Percentiles rank a stretch among this genome's conserved stretches.
These are phyloP conservation scores for Xylariales sp. DNA, from an alignment of 2,329 filamentous ascomycete genomes.

Conservation along the genomic window DNA sequence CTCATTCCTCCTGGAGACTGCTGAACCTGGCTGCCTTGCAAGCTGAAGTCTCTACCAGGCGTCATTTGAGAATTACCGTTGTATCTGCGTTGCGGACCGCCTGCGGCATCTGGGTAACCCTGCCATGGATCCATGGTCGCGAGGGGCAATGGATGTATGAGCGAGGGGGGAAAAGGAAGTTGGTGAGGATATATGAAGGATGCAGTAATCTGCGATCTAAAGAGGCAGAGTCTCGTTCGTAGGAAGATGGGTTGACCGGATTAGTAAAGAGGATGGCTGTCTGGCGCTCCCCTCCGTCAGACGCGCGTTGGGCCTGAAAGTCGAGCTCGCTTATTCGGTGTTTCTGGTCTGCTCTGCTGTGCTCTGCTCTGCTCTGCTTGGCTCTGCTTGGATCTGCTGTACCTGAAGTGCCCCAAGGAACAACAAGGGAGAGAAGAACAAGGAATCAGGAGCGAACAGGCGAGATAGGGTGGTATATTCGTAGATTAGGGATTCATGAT, in stretches of 20 bases:
- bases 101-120: constrained; percentile 60
- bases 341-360: too few species aligned
- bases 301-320: constrained; percentile 12
- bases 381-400: not conserved
- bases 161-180: constrained; percentile 1
- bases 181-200: not conserved
- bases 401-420: not conserved
- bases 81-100: constrained; percentile 57
- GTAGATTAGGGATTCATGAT: constrained; percentile 10
- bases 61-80: constrained; percentile 28
- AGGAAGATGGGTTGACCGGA: constrained; percentile 5
- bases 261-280: constrained; percentile 1
- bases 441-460: not conserved
- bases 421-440: not conserved
- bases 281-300: constrained; percentile 10
- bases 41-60: constrained; percentile 25
- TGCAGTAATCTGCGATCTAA: constrained; percentile 8
- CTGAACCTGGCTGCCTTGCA: constrained; percentile 29
- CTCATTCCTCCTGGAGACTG: constrained; percentile 57
- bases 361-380: not conserved
- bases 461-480: not conserved
- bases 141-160: constrained; percentile 12
- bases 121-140: constrained; percentile 61
- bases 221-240: constrained; percentile 1
- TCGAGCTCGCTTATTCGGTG: not conserved